Conservation (phyloP, 495 filamentous ascomycete species). For the Usnea hakonensis region DNA sequence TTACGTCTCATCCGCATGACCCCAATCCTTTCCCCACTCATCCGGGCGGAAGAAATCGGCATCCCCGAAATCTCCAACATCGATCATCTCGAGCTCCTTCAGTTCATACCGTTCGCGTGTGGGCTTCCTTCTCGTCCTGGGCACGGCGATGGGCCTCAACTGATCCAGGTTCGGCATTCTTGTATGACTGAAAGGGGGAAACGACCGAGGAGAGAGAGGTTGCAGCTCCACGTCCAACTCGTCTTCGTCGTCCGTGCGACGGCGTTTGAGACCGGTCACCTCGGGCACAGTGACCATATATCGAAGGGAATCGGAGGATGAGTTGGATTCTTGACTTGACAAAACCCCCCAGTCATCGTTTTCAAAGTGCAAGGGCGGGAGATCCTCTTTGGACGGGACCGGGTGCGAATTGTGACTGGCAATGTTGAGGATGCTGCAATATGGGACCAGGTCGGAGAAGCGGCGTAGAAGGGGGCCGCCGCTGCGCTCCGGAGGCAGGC, state of each 20-base stretch:
- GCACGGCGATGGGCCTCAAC: background rate
- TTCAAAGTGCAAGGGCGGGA: constrained; percentile 37
- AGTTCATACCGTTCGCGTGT: background rate
- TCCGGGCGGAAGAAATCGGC: constrained; percentile 18
- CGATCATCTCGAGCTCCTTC: constrained; percentile 22
- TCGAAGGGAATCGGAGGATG: constrained; percentile 19
- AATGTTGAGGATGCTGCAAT: constrained; percentile 65
- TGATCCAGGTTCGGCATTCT: constrained; percentile 15
- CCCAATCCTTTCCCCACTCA: constrained; percentile 2
- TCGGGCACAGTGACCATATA: background rate
- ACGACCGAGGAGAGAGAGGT: constrained; percentile 1
- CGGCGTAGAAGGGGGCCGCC: background rate
- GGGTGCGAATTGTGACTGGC: constrained; percentile 34
- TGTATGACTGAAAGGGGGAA: constrained; percentile 12
- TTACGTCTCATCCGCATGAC: constrained; percentile 1
- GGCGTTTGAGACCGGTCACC: constrained; percentile 10
- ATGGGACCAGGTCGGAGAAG: constrained; percentile 57
- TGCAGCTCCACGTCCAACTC: constrained; percentile 7
- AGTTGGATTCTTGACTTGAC: constrained; percentile 40
- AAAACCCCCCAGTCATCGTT: constrained; percentile 15
- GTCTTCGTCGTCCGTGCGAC: constrained; percentile 16
- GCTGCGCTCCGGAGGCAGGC: constrained; percentile 8
- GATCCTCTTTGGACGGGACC: constrained; percentile 25
- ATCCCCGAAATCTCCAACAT: constrained; percentile 21
- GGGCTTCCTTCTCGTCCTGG: constrained; percentile 11